Percentiles rank a stretch among this genome's conserved stretches.
These are phyloP conservation scores for Amanita fuliginea DNA, from an alignment of 768 basidiomycete species.

Conservation along the genomic window DNA sequence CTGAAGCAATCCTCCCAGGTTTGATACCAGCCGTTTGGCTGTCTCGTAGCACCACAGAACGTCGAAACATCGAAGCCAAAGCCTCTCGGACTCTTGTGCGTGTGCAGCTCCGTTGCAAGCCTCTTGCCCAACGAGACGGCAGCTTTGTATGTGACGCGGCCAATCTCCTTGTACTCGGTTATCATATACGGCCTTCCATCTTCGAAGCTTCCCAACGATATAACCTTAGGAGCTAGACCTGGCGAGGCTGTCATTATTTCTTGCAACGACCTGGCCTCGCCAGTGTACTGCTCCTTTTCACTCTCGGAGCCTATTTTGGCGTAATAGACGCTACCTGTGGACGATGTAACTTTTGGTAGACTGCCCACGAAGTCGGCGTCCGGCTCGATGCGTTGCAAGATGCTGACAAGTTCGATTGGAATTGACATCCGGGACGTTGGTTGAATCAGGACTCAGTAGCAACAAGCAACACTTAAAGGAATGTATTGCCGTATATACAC, in stretches of 20 bases:
- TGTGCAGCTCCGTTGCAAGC: slow-evolving; percentile 59
- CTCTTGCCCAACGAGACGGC: slow-evolving; percentile 45
- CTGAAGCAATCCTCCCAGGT: slow-evolving; percentile 64
- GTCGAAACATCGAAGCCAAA: slow-evolving; percentile 71
- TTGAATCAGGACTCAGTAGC: neutral
- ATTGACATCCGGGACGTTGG: slow-evolving; percentile 6
- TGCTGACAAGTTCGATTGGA: slow-evolving; percentile 25
- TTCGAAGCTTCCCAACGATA: slow-evolving; percentile 34
- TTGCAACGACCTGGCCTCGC: slow-evolving; percentile 60
- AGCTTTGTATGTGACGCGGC: slow-evolving; percentile 30
- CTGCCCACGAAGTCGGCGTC: slow-evolving; percentile 32
- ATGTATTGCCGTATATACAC: neutral
- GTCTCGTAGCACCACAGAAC: slow-evolving; percentile 62
- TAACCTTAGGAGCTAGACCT: slow-evolving; percentile 47
- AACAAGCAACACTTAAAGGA: too few species aligned
- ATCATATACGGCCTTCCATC: slow-evolving; percentile 51
- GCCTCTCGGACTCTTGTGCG: slow-evolving; percentile 36
- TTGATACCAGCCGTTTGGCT: slow-evolving; percentile 63
- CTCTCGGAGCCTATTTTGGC: slow-evolving; percentile 42
- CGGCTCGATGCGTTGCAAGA: slow-evolving; percentile 40
- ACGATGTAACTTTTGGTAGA: slow-evolving; percentile 41
- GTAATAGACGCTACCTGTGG: slow-evolving; percentile 48
- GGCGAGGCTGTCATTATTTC: slow-evolving; percentile 57
- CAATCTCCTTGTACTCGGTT: slow-evolving; percentile 61
- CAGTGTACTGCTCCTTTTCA: slow-evolving; percentile 55